phyloP scores from a whole-genome alignment of 306 rosid species.

The Castanospermum australe region DNA sequence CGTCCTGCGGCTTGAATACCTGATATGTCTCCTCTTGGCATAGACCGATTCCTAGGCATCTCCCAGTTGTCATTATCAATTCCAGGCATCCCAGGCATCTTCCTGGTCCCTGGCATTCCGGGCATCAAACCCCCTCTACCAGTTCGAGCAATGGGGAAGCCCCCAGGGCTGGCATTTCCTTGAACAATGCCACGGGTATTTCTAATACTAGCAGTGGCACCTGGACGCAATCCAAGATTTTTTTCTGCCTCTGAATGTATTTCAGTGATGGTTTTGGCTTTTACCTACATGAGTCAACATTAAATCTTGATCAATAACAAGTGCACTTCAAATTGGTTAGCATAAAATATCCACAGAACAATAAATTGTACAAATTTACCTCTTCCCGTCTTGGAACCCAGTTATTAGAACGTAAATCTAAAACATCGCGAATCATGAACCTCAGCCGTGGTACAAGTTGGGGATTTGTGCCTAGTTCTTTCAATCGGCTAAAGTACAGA shows the following conservation, averaged over 20 bases:
- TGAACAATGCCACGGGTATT: constrained; percentile 55
- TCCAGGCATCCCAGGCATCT: constrained; percentile 79
- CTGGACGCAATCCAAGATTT: constrained; percentile 85
- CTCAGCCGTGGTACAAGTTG: constrained; percentile 64
- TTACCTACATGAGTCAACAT: constrained; percentile 43
- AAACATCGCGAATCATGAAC: constrained; percentile 65
- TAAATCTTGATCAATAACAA: constrained; percentile 16
- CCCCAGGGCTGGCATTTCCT: constrained; percentile 61
- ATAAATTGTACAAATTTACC: constrained; percentile 35
- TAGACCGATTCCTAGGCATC: constrained; percentile 49
- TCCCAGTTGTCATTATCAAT: constrained; percentile 83
- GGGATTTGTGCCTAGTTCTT: constrained; percentile 57
- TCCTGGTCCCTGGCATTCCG: constrained; percentile 85
- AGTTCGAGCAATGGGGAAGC: constrained; percentile 56
- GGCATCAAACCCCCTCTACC: constrained; percentile 93
- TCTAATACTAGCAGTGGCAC: constrained; percentile 75
- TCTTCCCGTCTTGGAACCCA: constrained; percentile 90
- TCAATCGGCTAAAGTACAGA: constrained; percentile 58
- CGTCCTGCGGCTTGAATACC: constrained; percentile 48
- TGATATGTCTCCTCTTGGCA: constrained; percentile 57
- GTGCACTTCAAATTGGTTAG: background rate
- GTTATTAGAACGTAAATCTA: constrained; percentile 69
- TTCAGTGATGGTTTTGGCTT: constrained; percentile 85
- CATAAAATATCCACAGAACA: background rate
- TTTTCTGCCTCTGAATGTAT: constrained; percentile 89